These are phyloP conservation scores for Schwanniomyces etchellsii DNA, from an alignment of 1,139 yeast genomes.

Conservation along the genomic window DNA sequence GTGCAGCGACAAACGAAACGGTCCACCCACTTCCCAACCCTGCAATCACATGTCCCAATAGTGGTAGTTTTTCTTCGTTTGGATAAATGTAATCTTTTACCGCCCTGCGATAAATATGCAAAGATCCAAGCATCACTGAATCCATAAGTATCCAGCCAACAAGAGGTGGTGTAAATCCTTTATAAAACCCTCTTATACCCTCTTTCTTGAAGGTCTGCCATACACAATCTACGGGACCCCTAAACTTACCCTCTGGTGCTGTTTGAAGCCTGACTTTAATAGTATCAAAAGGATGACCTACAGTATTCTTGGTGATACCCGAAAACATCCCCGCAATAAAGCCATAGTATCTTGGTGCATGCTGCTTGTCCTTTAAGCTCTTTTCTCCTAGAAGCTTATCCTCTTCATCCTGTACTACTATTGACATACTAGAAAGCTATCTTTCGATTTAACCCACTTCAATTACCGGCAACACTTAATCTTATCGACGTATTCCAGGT, in stretches of 20 bases:
- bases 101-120: conserved; percentile 68
- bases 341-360: conserved; percentile 50
- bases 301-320: conserved; percentile 81
- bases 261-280: conserved; percentile 86
- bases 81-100: conserved; percentile 61
- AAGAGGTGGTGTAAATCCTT: conserved; percentile 89
- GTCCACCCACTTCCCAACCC: conserved; percentile 87
- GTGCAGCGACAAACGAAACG: conserved; percentile 90
- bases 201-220: conserved; percentile 65
- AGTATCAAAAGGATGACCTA: conserved; percentile 93
- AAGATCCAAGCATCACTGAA: conserved; percentile 78
- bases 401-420: conserved; percentile 24
- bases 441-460: neutral
- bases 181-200: conserved; percentile 72
- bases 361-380: conserved; percentile 2
- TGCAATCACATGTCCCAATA: conserved; percentile 70
- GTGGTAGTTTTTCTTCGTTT: conserved; percentile 56
- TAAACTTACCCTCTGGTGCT: conserved; percentile 62
- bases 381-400: conserved; percentile 14
- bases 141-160: conserved; percentile 95
- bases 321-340: conserved; percentile 85
- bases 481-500: too few species aligned
- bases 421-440: conserved; percentile 19
- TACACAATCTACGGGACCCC: conserved; percentile 80
- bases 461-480: too few species aligned